Evolutionary conservation across 148 eudicot species (phyloP).

Genomic region (Dianthus caryophyllus): DNA sequence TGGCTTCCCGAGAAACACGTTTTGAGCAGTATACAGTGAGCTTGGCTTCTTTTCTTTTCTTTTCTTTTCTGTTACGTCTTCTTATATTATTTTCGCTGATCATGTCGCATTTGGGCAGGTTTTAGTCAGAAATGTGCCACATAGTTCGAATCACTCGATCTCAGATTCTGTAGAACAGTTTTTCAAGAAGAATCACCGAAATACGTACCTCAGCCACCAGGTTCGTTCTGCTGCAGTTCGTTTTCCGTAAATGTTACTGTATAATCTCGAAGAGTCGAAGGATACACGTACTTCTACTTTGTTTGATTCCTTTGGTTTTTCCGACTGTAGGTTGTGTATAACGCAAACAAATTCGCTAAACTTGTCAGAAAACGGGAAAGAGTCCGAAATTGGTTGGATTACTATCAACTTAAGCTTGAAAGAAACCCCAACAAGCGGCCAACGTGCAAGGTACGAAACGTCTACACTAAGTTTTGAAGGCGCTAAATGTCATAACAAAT

Average conservation of each 20-base stretch:
- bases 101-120: slow-evolving; percentile 47
- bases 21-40: slow-evolving; percentile 90
- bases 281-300: neutral
- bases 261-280: neutral
- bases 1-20: slow-evolving; percentile 71
- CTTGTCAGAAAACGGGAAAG: slow-evolving; percentile 59
- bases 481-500: neutral
- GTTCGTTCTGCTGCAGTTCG: slow-evolving; percentile 23
- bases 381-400: slow-evolving; percentile 88
- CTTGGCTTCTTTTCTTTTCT: slow-evolving; percentile 17
- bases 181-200: slow-evolving; percentile 74
- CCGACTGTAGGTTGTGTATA: slow-evolving; percentile 65
- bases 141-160: slow-evolving; percentile 54
- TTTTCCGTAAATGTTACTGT: too few species aligned
- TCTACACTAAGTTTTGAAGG: neutral
- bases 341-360: slow-evolving; percentile 83
- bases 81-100: slow-evolving; percentile 6
- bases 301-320: slow-evolving; percentile 1
- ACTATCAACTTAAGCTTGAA: slow-evolving; percentile 75
- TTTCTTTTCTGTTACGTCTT: neutral
- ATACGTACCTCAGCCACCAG: slow-evolving; percentile 89
- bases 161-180: slow-evolving; percentile 77
- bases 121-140: slow-evolving; percentile 81
- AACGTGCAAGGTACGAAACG: slow-evolving; percentile 49
- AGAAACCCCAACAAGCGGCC: slow-evolving; percentile 84